Evolutionary conservation across 345 rosid species (phyloP), one percentile per base, ranked within the genome.

Genomic region (Aquilaria malaccensis): DNA sequence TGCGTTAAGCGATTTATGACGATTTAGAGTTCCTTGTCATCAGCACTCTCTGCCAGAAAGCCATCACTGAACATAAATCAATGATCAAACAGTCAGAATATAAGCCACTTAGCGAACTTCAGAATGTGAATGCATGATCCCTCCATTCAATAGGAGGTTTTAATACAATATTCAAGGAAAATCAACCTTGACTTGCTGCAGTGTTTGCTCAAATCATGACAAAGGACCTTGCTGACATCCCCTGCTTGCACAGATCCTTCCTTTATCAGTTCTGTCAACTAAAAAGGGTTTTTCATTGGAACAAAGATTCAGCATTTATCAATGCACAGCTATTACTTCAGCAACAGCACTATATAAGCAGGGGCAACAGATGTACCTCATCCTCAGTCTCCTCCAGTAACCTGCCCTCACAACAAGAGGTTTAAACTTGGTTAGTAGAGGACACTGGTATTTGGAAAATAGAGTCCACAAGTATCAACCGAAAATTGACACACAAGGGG

Each of bases 371-470:
- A 33, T 72, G 77, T 67, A 84, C 99, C 90, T 86, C 88, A 65
- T 90, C 99, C 85, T 94, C 99, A 13, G 86, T 85, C 64, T 90
- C 91, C 84, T 94, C 93, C 46, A 90, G 83, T 66, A 94, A 85
- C 75, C 97, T 88, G 77, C 66, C 58, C 45, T 54, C 69, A 56
- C 37, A 56, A 60, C 67, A 69, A 31, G 29, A 7, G 13, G 33
- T 37, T 67, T 58, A 74, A 68, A 60, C 45, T 41, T 2, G 41
- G 68, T 50, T 48, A 58, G 49, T 37, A 13, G 22, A 33, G 54
- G 49, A 30, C 13, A 30, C 45, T 54, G 49, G 58, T 32, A 29
- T 37, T 47, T 53, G 47, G 29, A 58, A n/a, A 45, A 22, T 22
- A 49, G 60, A 62, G 58, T 57, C n/a, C n/a, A 50, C 6, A 57